Evolutionary conservation across 192 early-diverging fungal genomes (phyloP), one percentile per base, ranked within the genome.

Genomic region (Coemansia guatemalensis): DNA sequence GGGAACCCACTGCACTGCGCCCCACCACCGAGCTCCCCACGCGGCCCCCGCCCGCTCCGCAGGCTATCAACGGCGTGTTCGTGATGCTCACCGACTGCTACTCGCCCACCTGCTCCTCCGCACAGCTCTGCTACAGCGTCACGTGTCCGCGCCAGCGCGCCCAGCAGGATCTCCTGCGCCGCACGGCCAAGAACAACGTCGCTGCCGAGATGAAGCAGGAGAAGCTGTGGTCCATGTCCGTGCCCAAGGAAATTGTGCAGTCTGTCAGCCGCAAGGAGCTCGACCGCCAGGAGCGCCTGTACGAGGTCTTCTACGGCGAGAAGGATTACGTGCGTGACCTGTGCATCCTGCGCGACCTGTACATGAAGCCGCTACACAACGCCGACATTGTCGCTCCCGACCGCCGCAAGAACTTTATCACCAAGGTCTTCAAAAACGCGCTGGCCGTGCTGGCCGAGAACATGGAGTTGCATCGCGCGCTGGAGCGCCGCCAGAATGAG

Each of bases 251-350:
- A 14, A 80, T 96, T 25, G 67, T 88, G 7, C 86, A 89, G 57
- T 83, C 85, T 0, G 81, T 94, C 5, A 88, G 88, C 17, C 77
- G 86, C 35, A 63, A 84, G 30, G 94, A 99, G 67, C 85, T 89
- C 54, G 92, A 93, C 64, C 86, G 95, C 0, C 96, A 99, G 68
- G 94, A 99, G 75, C 85, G 87, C 35, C 92, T 99, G 67, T 96
- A 88, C 68, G 96, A 99, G 78, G 62, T 97, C 49, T 90, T 96
- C 29, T 87, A 93, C 44, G 95, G 89, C 5, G 93, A 99, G 68
- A 88, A 88, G 60, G 91, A 96, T 68, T 99, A 93, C 84, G 91
- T 96, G 32, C 84, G 85, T 48, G 94, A 98, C 55, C 78, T 98
- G 39, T 87, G 86, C 54, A 85, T 91, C 30, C 74, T 97, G 12